Conservation (phyloP, 2,329 filamentous ascomycete species). For the Calonectria crousiana region DNA sequence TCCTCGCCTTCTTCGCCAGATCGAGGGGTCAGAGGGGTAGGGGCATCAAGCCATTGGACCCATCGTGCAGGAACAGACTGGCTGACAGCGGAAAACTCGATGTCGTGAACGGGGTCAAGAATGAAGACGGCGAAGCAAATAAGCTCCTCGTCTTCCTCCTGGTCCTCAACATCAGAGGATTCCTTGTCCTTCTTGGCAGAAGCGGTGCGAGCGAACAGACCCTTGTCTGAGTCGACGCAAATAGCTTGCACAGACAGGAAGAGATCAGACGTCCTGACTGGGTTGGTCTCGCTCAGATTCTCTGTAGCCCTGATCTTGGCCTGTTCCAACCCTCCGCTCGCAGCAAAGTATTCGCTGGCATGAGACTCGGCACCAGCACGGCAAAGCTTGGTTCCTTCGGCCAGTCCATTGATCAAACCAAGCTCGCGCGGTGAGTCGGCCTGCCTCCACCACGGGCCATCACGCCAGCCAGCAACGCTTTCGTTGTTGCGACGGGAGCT, state of each 20-base stretch:
- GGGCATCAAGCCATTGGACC: slow-evolving; percentile 91
- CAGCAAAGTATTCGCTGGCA: slow-evolving; percentile 84
- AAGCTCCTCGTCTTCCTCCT: slow-evolving; percentile 69
- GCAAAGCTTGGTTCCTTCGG: slow-evolving; percentile 91
- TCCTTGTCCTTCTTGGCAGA: slow-evolving; percentile 67
- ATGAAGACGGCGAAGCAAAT: slow-evolving; percentile 84
- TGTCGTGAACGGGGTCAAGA: slow-evolving; percentile 90
- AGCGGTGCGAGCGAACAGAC: slow-evolving; percentile 74
- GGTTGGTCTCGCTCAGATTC: slow-evolving; percentile 84
- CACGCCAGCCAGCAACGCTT: slow-evolving; percentile 80
- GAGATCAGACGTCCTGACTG: slow-evolving; percentile 91
- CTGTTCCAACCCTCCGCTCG: slow-evolving; percentile 82
- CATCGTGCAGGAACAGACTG: slow-evolving; percentile 88
- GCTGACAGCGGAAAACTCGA: slow-evolving; percentile 85
- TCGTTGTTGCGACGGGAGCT: slow-evolving; percentile 74
- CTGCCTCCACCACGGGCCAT: slow-evolving; percentile 96
- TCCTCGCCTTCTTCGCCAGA: slow-evolving; percentile 61
- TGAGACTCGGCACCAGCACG: slow-evolving; percentile 91
- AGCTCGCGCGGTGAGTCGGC: slow-evolving; percentile 78
- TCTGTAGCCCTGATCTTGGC: slow-evolving; percentile 85
- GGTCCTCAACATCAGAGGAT: slow-evolving; percentile 63
- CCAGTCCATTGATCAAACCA: slow-evolving; percentile 81
- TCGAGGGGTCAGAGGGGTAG: slow-evolving; percentile 66
- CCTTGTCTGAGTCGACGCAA: slow-evolving; percentile 70
- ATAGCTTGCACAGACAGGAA: slow-evolving; percentile 97